Conservation (phyloP, 192 early-diverging fungal genomes). For the Backusella westeae region DNA sequence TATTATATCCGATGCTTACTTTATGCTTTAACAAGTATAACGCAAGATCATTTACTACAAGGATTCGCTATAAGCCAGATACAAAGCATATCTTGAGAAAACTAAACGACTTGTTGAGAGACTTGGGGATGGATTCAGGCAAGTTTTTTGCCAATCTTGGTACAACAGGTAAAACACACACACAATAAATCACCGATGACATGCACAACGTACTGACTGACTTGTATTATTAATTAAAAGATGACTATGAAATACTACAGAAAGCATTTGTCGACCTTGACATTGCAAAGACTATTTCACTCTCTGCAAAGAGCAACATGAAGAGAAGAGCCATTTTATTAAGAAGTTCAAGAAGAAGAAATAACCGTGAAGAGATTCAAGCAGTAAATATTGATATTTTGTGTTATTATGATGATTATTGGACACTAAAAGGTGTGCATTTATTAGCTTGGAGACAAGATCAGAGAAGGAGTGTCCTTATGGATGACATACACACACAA, state of each 20-base stretch:
- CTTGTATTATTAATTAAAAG: neutral
- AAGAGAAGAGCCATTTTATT: conserved; percentile 29
- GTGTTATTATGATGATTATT: too few relatives aligned
- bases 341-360: conserved; percentile 19
- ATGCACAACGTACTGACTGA: neutral
- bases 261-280: conserved; percentile 35
- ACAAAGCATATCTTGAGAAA: conserved; percentile 24
- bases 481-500: conserved; percentile 50
- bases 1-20: too few relatives aligned
- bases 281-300: conserved; percentile 28
- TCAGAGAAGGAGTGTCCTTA: conserved; percentile 43
- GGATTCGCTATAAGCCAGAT: conserved; percentile 29
- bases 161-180: conserved; percentile 6
- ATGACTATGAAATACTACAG: conserved; percentile 30
- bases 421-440: too few relatives aligned
- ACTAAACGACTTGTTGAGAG: conserved; percentile 19
- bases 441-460: conserved; percentile 22
- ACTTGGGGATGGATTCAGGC: conserved; percentile 23
- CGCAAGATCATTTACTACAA: conserved; percentile 7
- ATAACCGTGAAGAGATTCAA: conserved; percentile 19
- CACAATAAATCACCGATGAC: neutral
- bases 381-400: conserved; percentile 1
- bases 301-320: conserved; percentile 37
- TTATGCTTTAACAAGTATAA: neutral
- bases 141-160: conserved; percentile 19